These are phyloP conservation scores for Whalleya microplaca DNA, from an alignment of 2,329 filamentous ascomycete species.

Conservation along the genomic window DNA sequence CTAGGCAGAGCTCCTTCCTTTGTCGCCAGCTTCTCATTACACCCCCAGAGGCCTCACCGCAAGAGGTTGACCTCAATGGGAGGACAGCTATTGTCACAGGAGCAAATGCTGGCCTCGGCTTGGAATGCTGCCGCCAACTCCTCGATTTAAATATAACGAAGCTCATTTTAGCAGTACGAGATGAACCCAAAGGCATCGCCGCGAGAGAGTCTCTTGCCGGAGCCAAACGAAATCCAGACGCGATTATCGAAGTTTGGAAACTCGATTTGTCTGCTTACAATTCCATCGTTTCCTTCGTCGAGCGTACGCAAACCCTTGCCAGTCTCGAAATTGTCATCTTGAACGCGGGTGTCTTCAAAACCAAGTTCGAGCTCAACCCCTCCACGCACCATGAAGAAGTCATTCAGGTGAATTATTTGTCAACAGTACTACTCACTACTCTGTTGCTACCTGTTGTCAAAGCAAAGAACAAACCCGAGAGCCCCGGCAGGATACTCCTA, in stretches of 20 bases:
- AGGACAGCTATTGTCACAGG: constrained; percentile 11
- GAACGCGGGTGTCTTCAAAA: constrained; percentile 37
- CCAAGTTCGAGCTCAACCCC: neutral
- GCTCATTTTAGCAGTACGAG: constrained; percentile 9
- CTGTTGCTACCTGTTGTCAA: constrained; percentile 52
- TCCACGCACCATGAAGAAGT: constrained; percentile 44
- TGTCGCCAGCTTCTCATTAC: constrained; percentile 3
- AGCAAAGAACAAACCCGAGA: constrained; percentile 27
- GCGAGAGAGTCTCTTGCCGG: neutral
- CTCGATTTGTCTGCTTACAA: constrained; percentile 45
- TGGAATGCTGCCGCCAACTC: constrained; percentile 8
- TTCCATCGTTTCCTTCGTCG: constrained; percentile 43
- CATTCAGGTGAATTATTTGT: constrained; percentile 58
- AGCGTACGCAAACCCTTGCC: constrained; percentile 31
- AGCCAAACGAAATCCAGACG: neutral
- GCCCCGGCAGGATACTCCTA: constrained; percentile 4
- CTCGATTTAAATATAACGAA: neutral
- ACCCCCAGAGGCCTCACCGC: neutral
- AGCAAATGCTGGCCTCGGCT: constrained; percentile 5
- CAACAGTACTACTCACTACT: constrained; percentile 51
- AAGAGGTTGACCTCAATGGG: neutral
- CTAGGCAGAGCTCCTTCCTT: neutral
- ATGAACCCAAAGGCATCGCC: neutral
- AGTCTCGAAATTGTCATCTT: constrained; percentile 45
- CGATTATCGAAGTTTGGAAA: constrained; percentile 43